Percentiles rank a stretch among this genome's conserved stretches.
phyloP scores from a whole-genome alignment of 768 basidiomycete genomes.

The Hemileccinum impolitum region DNA sequence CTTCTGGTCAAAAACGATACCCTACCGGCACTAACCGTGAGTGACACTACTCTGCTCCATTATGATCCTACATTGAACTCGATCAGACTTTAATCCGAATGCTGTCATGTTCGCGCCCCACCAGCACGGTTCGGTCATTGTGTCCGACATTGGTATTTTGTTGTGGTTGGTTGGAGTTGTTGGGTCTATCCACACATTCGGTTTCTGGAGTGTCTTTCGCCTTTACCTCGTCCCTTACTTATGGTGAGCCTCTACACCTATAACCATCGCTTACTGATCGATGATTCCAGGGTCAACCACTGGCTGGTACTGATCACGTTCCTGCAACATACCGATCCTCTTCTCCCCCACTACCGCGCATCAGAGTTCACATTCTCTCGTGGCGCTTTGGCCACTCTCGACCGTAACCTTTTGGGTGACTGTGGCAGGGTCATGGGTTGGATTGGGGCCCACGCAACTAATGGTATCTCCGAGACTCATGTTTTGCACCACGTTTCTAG shows the following conservation, averaged over 20 bases:
- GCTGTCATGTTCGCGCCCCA: conserved; percentile 83
- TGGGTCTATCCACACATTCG: conserved; percentile 54
- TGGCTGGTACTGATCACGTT: conserved; percentile 97
- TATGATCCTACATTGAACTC: neutral
- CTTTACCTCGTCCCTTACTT: conserved; percentile 88
- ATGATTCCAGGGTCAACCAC: conserved; percentile 66
- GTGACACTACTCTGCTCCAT: conserved; percentile 24
- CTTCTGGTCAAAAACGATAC: conserved; percentile 82
- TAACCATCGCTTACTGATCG: neutral
- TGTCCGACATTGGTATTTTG: conserved; percentile 80
- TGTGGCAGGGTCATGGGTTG: conserved; percentile 77
- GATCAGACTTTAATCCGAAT: conserved; percentile 68
- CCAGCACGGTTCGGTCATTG: conserved; percentile 70
- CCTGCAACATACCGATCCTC: conserved; percentile 96
- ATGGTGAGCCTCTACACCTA: conserved; percentile 41
- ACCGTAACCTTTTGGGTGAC: conserved; percentile 78
- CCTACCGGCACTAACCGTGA: conserved; percentile 75
- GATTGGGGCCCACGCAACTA: conserved; percentile 80
- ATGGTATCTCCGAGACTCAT: conserved; percentile 94
- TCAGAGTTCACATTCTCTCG: conserved; percentile 89
- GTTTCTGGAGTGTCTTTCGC: conserved; percentile 70
- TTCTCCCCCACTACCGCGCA: conserved; percentile 90
- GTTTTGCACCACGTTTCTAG: conserved; percentile 88
- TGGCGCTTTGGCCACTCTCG: conserved; percentile 89
- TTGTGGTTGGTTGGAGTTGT: conserved; percentile 63